Evolutionary conservation across 2,329 filamentous ascomycete species (phyloP).

Genomic region (Chaetomium sp.): DNA sequence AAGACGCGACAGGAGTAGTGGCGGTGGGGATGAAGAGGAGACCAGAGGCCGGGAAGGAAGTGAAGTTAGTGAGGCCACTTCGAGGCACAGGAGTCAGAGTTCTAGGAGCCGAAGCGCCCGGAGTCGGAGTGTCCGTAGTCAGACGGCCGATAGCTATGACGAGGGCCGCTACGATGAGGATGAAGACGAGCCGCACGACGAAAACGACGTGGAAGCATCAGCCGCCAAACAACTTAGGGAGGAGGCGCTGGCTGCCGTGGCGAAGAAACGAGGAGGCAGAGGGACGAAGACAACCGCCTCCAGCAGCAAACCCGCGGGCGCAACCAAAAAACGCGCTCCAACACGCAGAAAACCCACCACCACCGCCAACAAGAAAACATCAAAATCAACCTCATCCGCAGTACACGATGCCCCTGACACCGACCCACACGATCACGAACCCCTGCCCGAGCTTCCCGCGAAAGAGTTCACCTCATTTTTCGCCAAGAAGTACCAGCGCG

Average conservation of each 20-base stretch:
- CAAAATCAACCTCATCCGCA: too few relatives aligned
- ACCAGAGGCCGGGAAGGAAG: too few relatives aligned
- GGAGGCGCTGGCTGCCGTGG: slow-evolving; percentile 51
- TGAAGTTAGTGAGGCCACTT: not conserved
- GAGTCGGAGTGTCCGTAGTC: not conserved
- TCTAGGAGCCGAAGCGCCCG: slow-evolving; percentile 28
- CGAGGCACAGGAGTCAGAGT: not conserved
- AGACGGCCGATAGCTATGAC: slow-evolving; percentile 17
- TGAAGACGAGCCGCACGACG: slow-evolving; percentile 54
- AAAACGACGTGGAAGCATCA: slow-evolving; percentile 63
- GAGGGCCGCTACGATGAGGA: slow-evolving; percentile 17
- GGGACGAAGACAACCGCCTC: not conserved
- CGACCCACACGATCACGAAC: not conserved
- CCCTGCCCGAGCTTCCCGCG: slow-evolving; percentile 28
- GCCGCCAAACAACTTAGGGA: slow-evolving; percentile 69
- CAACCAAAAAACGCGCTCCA: slow-evolving; percentile 8
- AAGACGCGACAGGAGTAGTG: not conserved
- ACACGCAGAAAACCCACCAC: slow-evolving; percentile 30
- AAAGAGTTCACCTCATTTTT: slow-evolving; percentile 85
- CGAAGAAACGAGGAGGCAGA: not conserved
- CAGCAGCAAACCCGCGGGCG: not conserved
- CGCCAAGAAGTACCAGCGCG: slow-evolving; percentile 68
- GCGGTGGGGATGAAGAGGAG: not conserved
- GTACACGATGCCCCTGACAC: too few relatives aligned
- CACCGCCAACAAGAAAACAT: too few relatives aligned